Conservation (phyloP, 2,329 filamentous ascomycete species). For the Trichoderma sp. region DNA sequence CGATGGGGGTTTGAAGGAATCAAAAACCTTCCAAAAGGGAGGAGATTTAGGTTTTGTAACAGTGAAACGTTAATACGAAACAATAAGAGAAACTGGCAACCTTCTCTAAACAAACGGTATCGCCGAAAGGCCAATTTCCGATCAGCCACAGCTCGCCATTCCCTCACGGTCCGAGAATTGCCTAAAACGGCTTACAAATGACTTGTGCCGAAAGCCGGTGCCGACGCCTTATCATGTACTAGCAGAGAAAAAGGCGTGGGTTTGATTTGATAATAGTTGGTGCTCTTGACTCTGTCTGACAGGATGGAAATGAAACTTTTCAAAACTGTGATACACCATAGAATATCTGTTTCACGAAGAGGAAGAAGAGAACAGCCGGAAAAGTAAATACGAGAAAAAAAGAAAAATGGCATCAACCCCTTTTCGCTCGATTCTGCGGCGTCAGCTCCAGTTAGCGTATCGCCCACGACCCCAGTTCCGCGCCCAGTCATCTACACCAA, state of each 20-base stretch:
- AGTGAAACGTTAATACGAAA: background rate
- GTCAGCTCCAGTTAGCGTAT: conserved; percentile 8
- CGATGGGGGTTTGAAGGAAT: background rate
- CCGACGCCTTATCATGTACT: conserved; percentile 2
- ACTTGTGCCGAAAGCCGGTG: background rate
- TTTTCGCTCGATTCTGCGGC: conserved; percentile 10
- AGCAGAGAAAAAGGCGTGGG: background rate
- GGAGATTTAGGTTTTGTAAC: background rate
- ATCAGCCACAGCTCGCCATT: background rate
- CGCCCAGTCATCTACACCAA: conserved; percentile 14
- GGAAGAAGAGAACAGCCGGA: background rate
- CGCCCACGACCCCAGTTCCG: conserved; percentile 9
- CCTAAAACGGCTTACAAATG: conserved; percentile 18
- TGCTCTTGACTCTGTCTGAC: background rate
- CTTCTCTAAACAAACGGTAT: background rate
- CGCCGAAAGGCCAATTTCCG: background rate
- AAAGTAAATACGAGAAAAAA: background rate
- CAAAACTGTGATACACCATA: background rate
- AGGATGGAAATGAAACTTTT: background rate
- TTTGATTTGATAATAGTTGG: background rate
- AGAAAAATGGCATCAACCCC: conserved; percentile 8
- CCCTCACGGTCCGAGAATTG: conserved; percentile 5
- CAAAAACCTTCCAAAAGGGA: background rate
- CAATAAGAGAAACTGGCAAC: background rate
- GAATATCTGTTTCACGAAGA: background rate